Evolutionary conservation across 2,329 filamentous ascomycete species (phyloP), one percentile per base, ranked within the genome.

Genomic region (Raffaelea ambrosiae): DNA sequence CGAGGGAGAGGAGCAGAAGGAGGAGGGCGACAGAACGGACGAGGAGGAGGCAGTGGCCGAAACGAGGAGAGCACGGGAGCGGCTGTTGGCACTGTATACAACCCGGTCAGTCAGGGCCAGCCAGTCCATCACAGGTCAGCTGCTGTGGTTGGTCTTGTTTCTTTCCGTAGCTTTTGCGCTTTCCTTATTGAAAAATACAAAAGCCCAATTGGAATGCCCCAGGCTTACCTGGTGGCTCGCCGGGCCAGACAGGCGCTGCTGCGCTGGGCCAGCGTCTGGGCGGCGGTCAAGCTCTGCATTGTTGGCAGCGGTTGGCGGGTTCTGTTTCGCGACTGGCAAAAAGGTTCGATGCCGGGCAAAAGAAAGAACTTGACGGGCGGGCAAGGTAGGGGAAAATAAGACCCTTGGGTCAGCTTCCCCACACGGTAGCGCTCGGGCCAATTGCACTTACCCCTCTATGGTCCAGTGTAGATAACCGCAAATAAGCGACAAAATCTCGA

Each of bases 241-340:
- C 43, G 43, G 7, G 31, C 19, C 16, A 53, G 46, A 13, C 51
- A 19, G 23, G 26, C 46, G 9, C 46, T 22, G 49, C 47, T 42
- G 42, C 47, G 47, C 43, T 39, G 49, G 14, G 48, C 44, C 19
- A 53, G 31, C 11, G 20, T 21, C 11, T 47, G 47, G 18, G 46
- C 41, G 22, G 48, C 40, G 26, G 44, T 47, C 40, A 49, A 38
- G 38, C 52, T 48, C 48, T 46, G 33, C 52, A 55, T 55, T 14
- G 13, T 40, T 31, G 36, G 26, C 26, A 13, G 26, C 13, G 26
- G 26, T 7, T 7, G 26, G 26, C 7, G 26, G 26, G 26, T 29
- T 29, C 7, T 13, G 26, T 36, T 11, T 7, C 35, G 14, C 7
- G 18, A 10, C 35, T 8, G 14, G 18, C 7, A 5, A 3, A 8